Evolutionary conservation across 78 protist species (phyloP), one percentile per base, ranked within the genome.

Genomic region (Dictyostelium citrinum): DNA sequence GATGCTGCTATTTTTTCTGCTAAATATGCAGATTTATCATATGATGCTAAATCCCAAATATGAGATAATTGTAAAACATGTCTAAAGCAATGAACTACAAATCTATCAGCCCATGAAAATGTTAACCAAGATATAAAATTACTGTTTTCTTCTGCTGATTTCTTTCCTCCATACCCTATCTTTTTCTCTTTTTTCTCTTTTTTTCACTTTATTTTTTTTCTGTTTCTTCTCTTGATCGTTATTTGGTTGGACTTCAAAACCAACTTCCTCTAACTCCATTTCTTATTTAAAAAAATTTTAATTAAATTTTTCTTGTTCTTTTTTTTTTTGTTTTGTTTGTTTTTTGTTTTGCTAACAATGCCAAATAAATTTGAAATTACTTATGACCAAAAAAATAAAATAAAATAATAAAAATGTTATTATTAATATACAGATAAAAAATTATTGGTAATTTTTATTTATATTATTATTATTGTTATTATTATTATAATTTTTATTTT

Each of bases 31-130:
- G 93, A 71, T 43, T 51, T 76, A 78, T 88, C 93, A 55, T 64
- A 88, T 14, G 80, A 27, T 14, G 93, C 93, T 64, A 88, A 68
- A 68, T 88, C 72, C 85, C 86, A 78, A 68, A 88, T 76, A 78
- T 88, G 93, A 11, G 49, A 6, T 55, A 51, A 33, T 67, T 88
- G 79, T 27, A 88, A 78, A 27, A 88, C 93, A 68, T 88, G 46
- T 64, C 81, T 76, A 68, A 46, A 88, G 35, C 93, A 88, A 31
- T 77, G 81, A 83, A 83, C 41, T 33, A 88, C 70, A 68, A 88
- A 88, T 45, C 20, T 61, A 41, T 88, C 55, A 8, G 93, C 93
- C 84, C 85, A 88, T 9, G 35, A 74, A 78, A 70, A 88, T 33
- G 93, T 88, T 14, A 33, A 5, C 45, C 45, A 33, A 5, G 43